Base-by-base conservation (phyloP, 768 basidiomycete genomes). In the Pleurotus ostreatus region DNA sequence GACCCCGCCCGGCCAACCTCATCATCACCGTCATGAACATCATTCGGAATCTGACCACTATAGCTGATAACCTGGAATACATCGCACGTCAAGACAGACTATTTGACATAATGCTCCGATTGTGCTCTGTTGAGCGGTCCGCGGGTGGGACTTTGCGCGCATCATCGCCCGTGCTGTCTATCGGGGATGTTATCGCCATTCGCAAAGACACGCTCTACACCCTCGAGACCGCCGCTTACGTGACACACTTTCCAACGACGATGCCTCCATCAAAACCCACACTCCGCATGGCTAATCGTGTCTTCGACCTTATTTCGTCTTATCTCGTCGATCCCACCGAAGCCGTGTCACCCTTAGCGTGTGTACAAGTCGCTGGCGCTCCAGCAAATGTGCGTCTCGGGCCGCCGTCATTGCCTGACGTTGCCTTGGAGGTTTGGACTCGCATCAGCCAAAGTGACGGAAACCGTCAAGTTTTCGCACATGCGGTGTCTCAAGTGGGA, bases 381-480 rank as follows among this genome's bases (percentile, higher is more conserved):
- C 71, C 76, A 13, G 69, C 71, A 46, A 74, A 59, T 37, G 70
- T 71, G 25, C 70, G 67, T 55, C 65, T 73, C 22, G 82, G 75
- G 57, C 87, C 88, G 18, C 83, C 88, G 0, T 68, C 77, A 22
- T 74, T 86, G 38, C 76, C 84, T 6, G 91, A 94, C 61, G 71
- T 82, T 30, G 91, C 92, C n/a, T 75, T 98, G 51, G 91, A 96
- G 58, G 83, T 85, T 2, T 89, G 94, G 63, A 86, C 89, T n/a
- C 83, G 85, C 40, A 71, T 97, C 55, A 82, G 84, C 34, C 86
- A 89, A 48, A 71, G 75, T 15, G 96, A 98, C 70, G 71, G 75
- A 30, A 96, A 94, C 66, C 86, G 96, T 22, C 82, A 85, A 60
- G 72, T 87, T 26, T 75, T 97, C 49, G 77, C 86, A 15, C 72